phyloP scores from a whole-genome alignment of 2,329 filamentous ascomycete genomes.

The Ophiocordyceps robertsii region DNA sequence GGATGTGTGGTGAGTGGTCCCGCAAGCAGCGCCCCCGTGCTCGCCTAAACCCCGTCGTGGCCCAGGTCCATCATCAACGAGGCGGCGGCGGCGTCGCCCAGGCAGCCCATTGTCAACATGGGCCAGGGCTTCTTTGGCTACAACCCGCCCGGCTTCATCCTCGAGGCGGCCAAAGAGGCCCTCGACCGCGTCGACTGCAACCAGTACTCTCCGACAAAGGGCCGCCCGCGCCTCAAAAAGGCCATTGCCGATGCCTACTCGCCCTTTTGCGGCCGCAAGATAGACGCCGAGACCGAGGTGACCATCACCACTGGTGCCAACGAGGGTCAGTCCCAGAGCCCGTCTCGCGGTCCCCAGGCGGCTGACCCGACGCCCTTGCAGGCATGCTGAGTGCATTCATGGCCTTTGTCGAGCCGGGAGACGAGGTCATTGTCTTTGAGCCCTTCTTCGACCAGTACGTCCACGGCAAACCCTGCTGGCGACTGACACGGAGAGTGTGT shows the following conservation, averaged over 20 bases:
- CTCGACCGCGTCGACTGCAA: conserved; percentile 92
- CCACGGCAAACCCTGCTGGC: neutral
- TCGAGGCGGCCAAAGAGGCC: conserved; percentile 82
- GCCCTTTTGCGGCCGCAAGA: conserved; percentile 66
- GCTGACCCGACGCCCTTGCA: neutral
- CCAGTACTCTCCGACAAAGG: conserved; percentile 94
- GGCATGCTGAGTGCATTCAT: conserved; percentile 94
- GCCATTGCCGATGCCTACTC: conserved; percentile 89
- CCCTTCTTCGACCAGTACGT: conserved; percentile 89
- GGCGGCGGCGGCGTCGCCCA: conserved; percentile 47
- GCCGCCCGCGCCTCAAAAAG: conserved; percentile 80
- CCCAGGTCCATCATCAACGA: conserved; percentile 52
- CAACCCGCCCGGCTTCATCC: conserved; percentile 82
- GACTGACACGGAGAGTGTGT: neutral
- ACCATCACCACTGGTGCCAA: conserved; percentile 89
- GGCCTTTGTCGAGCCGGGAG: conserved; percentile 87
- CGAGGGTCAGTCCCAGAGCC: conserved; percentile 33
- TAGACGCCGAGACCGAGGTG: conserved; percentile 86
- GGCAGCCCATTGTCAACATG: conserved; percentile 52
- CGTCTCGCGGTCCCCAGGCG: no score
- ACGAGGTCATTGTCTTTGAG: conserved; percentile 97
- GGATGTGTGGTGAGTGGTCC: conserved; percentile 34
- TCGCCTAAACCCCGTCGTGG: neutral
- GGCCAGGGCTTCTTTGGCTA: conserved; percentile 73
- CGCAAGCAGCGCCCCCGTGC: neutral